Evolutionary conservation across 2,329 filamentous ascomycete genomes (phyloP), one percentile per base, ranked within the genome.

Genomic region (Clarireedia paspali): DNA sequence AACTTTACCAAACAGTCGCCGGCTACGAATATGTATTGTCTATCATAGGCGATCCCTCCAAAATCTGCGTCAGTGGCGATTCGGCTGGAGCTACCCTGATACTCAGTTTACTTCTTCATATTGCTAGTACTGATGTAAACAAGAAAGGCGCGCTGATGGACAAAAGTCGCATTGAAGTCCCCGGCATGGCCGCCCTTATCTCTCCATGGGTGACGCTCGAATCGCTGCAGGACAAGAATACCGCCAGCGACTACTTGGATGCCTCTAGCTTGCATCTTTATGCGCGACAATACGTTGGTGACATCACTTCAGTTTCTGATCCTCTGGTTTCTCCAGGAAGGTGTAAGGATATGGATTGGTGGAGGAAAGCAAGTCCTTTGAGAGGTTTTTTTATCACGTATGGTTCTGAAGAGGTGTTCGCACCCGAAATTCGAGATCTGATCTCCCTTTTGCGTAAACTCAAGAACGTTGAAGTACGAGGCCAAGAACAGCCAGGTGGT

Each of bases 171-270:
- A 48, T 53, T 1, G 66, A 45, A 57, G 26, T 53, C 34, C 83
- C 83, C 0, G 80, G 75, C 2, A 73, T 91, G 65, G 88, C 85
- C 2, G 76, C 85, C 23, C 75, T 94, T 58, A 88, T 95, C 58
- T 91, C 87, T 9, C 89, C 89, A 0, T 95, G 90, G 90, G 77
- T 85, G 12, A 87, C 84, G 1, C 79, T 95, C 42, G 75, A 89
- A 40, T 89, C 87, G 0, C 71, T 75, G 6, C 78, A 81, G 52
- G 85, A 91, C 64, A 76, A 75, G 53, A 83, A 87, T 62, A 92
- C 87, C 0, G 68, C 73, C 4, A 88, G 85, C 62, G 90, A 95
- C 69, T 95, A 88, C 66, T 78, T 95, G 38, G 82, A 90, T 64
- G 76, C 78, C 17, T 71, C 78, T 15, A 84, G 77, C 52, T 74